A percentile compares a stretch with the other conserved stretches of the same genome.
phyloP scores from a whole-genome alignment of 495 filamentous ascomycete genomes.

The Bryoglossum gracile region DNA sequence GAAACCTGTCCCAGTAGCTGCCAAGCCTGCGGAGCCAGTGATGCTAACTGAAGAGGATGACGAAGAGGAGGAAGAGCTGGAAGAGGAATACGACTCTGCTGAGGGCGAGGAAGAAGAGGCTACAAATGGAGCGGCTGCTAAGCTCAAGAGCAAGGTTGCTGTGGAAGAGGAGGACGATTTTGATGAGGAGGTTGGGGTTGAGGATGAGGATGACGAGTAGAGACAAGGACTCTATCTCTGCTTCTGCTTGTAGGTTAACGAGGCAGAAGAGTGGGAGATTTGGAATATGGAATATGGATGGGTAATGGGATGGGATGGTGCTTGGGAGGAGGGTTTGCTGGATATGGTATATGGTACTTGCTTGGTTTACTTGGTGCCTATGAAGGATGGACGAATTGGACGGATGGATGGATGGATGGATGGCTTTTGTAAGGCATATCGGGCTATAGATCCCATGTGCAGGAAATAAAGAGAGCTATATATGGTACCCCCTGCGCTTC shows the following conservation, averaged over 20 bases:
- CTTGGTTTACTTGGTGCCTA: too few species aligned
- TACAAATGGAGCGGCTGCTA: slow-evolving; percentile 15
- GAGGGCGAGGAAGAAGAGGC: slow-evolving; percentile 15
- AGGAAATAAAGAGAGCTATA: too few species aligned
- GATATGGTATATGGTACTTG: too few species aligned
- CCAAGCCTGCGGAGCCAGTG: too few species aligned
- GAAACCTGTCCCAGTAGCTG: neutral
- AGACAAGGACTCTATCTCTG: neutral
- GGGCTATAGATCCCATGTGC: too few species aligned
- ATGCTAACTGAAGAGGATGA: slow-evolving; percentile 22
- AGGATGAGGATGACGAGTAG: neutral
- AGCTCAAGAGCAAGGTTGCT: neutral
- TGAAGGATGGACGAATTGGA: too few species aligned
- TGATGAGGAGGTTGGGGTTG: neutral
- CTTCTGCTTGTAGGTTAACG: neutral
- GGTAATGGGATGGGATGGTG: neutral
- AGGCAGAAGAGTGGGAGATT: neutral
- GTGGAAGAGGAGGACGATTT: slow-evolving; percentile 4
- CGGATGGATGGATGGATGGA: too few species aligned
- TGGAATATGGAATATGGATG: neutral
- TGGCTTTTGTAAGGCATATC: too few species aligned
- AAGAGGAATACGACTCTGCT: neutral
- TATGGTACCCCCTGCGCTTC: too few species aligned
- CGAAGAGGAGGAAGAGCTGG: slow-evolving; percentile 12
- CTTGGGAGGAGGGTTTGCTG: neutral